A percentile compares a stretch with the other conserved stretches of the same genome.
These are phyloP conservation scores for Chenopodium album DNA, from an alignment of 148 eudicot species.

Conservation along the genomic window DNA sequence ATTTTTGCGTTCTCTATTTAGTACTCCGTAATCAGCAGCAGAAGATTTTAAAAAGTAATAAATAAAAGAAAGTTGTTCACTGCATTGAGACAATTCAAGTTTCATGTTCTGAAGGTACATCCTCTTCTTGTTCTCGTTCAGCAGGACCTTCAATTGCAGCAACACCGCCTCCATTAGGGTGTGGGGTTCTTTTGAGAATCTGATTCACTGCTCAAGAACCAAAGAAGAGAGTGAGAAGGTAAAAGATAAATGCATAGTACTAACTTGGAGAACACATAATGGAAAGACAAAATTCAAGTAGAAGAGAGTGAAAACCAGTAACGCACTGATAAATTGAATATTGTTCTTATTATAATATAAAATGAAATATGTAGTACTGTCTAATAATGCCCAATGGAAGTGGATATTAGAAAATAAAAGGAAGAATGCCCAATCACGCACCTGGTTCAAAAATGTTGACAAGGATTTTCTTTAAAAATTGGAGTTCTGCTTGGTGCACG, in stretches of 20 bases:
- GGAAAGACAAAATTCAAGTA: background rate
- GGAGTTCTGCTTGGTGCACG: conserved; percentile 66
- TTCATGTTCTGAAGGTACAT: conserved; percentile 27
- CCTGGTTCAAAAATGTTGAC: conserved; percentile 55
- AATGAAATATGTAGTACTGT: background rate
- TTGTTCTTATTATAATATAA: background rate
- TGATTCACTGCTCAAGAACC: conserved; percentile 40
- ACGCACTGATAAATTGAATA: background rate
- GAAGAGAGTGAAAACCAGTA: background rate
- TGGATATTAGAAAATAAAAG: background rate
- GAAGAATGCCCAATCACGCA: conserved; percentile 15
- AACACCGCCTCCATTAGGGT: conserved; percentile 36
- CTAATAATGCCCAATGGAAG: background rate
- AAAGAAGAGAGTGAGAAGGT: background rate
- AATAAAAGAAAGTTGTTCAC: background rate
- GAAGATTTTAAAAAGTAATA: no score
- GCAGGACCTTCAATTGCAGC: conserved; percentile 50
- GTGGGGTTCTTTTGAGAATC: conserved; percentile 29
- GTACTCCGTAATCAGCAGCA: background rate
- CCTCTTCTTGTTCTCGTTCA: conserved; percentile 26
- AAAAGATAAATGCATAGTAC: background rate
- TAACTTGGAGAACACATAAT: background rate
- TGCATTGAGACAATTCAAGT: conserved; percentile 6
- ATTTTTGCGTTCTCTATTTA: background rate
- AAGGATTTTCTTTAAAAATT: conserved; percentile 49